A percentile compares a stretch with the other conserved stretches of the same genome.
Evolutionary conservation across 345 rosid species (phyloP).

Genomic region (Eutrema japonicum): DNA sequence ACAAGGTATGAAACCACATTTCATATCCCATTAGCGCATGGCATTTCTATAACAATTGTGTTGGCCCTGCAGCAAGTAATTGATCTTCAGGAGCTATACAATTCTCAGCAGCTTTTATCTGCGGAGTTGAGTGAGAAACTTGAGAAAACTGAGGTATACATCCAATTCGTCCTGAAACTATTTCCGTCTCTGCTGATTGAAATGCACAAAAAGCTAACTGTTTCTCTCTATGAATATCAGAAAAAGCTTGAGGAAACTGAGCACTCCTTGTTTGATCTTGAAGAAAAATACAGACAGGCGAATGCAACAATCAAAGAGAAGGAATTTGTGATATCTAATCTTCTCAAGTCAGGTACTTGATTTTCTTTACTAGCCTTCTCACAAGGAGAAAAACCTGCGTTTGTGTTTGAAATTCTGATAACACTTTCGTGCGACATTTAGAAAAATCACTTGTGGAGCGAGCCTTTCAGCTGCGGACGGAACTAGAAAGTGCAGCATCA

Average conservation of each 20-base stretch:
- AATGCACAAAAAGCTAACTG: slow-evolving; percentile 32
- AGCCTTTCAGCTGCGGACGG: slow-evolving; percentile 82
- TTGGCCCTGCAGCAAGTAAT: slow-evolving; percentile 61
- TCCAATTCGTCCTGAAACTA: not conserved
- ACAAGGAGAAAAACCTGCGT: not conserved
- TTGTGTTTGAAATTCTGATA: not conserved
- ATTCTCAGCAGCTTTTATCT: slow-evolving; percentile 72
- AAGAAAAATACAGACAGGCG: slow-evolving; percentile 93
- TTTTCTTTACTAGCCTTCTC: not conserved
- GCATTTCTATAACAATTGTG: not conserved
- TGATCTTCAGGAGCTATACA: slow-evolving; percentile 89
- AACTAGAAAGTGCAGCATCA: slow-evolving; percentile 85
- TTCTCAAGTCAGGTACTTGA: slow-evolving; percentile 80
- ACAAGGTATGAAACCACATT: slow-evolving; percentile 56
- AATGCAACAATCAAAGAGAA: slow-evolving; percentile 91
- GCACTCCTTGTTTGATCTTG: slow-evolving; percentile 74
- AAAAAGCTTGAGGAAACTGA: slow-evolving; percentile 90
- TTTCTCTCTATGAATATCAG: slow-evolving; percentile 51
- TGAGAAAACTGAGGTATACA: slow-evolving; percentile 79
- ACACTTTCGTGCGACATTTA: slow-evolving; percentile 41
- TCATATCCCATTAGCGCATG: slow-evolving; percentile 1
- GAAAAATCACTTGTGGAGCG: slow-evolving; percentile 85
- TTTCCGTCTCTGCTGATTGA: not conserved
- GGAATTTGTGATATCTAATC: slow-evolving; percentile 83
- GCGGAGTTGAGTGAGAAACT: slow-evolving; percentile 79